These are phyloP conservation scores for Podaxis carcinomalis DNA, from an alignment of 768 basidiomycete species.

Conservation along the genomic window DNA sequence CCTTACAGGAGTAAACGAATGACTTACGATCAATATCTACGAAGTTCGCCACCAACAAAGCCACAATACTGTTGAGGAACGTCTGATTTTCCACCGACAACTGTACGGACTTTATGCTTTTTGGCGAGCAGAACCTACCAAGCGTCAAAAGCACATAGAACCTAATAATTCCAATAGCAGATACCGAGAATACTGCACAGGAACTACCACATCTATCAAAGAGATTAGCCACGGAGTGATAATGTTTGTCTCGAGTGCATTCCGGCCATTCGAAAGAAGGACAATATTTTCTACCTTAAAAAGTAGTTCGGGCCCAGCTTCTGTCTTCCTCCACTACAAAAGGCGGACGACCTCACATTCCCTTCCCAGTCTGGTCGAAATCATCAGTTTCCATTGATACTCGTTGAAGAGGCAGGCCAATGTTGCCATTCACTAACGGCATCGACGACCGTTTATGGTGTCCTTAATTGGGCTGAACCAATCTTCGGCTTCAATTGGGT, in stretches of 20 bases:
- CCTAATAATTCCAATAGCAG: not conserved
- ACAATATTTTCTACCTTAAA: slow-evolving; percentile 46
- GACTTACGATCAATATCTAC: slow-evolving; percentile 31
- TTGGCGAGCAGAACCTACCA: slow-evolving; percentile 57
- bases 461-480: slow-evolving; percentile 43
- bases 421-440: slow-evolving; percentile 44
- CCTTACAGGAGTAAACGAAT: not conserved
- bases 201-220: slow-evolving; percentile 5
- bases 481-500: slow-evolving; percentile 34
- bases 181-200: not conserved
- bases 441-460: slow-evolving; percentile 46
- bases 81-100: slow-evolving; percentile 47
- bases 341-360: slow-evolving; percentile 31
- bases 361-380: slow-evolving; percentile 33
- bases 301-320: slow-evolving; percentile 24
- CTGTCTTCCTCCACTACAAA: not conserved
- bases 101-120: slow-evolving; percentile 49
- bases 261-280: slow-evolving; percentile 57
- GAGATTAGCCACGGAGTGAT: slow-evolving; percentile 23
- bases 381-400: not conserved
- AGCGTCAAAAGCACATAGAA: not conserved
- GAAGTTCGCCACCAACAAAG: not conserved
- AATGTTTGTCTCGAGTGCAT: not conserved
- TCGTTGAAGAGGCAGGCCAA: not conserved
- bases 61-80: slow-evolving; percentile 23